A percentile compares a stretch with the other conserved stretches of the same genome.
Conservation (phyloP, 2,329 filamentous ascomycete species). For the Cordyceps javanica region DNA sequence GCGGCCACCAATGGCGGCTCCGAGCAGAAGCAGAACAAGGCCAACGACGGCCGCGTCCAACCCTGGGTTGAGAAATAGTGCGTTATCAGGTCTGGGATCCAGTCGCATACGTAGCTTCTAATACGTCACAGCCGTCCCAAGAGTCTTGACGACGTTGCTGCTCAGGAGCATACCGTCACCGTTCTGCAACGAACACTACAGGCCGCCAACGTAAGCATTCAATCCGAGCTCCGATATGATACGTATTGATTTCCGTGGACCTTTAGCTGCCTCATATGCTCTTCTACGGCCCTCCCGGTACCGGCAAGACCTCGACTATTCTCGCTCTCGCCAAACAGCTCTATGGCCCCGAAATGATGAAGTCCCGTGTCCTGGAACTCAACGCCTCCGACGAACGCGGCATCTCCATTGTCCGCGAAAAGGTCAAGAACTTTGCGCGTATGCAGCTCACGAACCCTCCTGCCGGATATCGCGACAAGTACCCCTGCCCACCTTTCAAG, state of each 20-base stretch:
- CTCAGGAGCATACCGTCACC: conserved; percentile 94
- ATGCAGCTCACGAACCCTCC: conserved; percentile 87
- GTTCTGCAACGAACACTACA: conserved; percentile 89
- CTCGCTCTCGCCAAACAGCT: conserved; percentile 96
- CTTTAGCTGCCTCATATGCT: conserved; percentile 89
- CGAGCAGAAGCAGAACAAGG: conserved; percentile 58
- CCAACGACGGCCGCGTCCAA: conserved; percentile 59
- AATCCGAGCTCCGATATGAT: neutral
- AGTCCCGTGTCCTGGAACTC: conserved; percentile 91
- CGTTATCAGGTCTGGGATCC: conserved; percentile 20
- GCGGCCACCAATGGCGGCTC: conserved; percentile 57
- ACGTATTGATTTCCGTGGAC: conserved; percentile 13
- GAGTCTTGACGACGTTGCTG: conserved; percentile 87
- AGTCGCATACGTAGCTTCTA: neutral
- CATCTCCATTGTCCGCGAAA: conserved; percentile 93
- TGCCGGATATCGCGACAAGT: conserved; percentile 59
- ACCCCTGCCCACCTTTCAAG: conserved; percentile 96
- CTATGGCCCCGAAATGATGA: conserved; percentile 90
- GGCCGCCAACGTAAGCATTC: conserved; percentile 67
- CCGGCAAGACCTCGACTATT: conserved; percentile 96
- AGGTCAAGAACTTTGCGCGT: conserved; percentile 96
- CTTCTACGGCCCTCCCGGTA: conserved; percentile 96
- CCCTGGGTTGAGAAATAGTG: conserved; percentile 99
- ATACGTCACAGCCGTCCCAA: conserved; percentile 68
- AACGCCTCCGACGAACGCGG: conserved; percentile 99